phyloP scores from a whole-genome alignment of 2,329 filamentous ascomycete species.

The Cytospora piceae region DNA sequence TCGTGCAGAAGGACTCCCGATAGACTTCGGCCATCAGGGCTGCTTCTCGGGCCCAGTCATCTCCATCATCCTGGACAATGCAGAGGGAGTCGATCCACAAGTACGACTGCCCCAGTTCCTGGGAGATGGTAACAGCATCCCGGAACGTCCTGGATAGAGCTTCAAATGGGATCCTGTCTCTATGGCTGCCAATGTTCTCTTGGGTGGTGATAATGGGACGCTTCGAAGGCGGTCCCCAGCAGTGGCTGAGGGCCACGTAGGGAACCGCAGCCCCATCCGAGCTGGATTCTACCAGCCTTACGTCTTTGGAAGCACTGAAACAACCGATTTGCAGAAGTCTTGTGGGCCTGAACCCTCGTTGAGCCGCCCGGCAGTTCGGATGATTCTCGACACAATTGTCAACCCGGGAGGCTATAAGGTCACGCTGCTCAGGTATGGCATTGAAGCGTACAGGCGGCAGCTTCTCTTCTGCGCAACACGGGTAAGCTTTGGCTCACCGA shows the following conservation, averaged over 20 bases:
- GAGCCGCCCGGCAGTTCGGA: neutral
- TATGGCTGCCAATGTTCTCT: slow-evolving; percentile 7
- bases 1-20: slow-evolving; percentile 23
- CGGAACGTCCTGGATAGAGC: slow-evolving; percentile 27
- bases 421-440: neutral
- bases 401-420: slow-evolving; percentile 4
- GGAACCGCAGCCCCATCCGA: neutral
- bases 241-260: slow-evolving; percentile 24
- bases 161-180: slow-evolving; percentile 9
- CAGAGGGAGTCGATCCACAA: slow-evolving; percentile 34
- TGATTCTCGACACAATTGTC: slow-evolving; percentile 3
- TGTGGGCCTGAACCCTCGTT: slow-evolving; percentile 6
- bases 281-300: neutral
- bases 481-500: neutral
- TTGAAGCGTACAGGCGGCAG: neutral
- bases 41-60: slow-evolving; percentile 32
- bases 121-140: slow-evolving; percentile 29
- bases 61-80: slow-evolving; percentile 30
- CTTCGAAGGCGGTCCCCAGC: slow-evolving; percentile 23
- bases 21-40: slow-evolving; percentile 32
- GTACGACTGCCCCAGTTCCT: slow-evolving; percentile 25
- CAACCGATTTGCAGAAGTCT: slow-evolving; percentile 4
- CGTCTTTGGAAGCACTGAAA: slow-evolving; percentile 3
- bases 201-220: slow-evolving; percentile 12
- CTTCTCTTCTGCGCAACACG: neutral